Percentiles rank a stretch among this genome's conserved stretches.
These are phyloP conservation scores for Kurtzmaniella cleridarum DNA, from an alignment of 805 yeast genomes.

Conservation along the genomic window DNA sequence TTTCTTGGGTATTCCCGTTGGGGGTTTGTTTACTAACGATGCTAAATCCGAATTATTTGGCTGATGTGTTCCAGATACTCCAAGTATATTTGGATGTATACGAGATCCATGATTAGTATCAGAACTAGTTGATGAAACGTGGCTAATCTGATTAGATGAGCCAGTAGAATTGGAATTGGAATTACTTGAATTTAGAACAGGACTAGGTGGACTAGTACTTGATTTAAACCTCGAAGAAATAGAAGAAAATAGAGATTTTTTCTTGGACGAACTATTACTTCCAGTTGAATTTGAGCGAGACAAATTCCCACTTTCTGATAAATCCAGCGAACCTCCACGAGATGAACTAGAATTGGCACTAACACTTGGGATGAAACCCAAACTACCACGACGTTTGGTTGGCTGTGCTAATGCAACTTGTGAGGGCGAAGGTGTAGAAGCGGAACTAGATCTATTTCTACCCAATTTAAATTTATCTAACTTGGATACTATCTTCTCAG, in stretches of 20 bases:
- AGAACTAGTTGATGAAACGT: not conserved
- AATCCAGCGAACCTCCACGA: constrained; percentile 11
- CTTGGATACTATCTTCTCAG: constrained; percentile 10
- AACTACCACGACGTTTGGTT: constrained; percentile 9
- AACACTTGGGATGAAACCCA: constrained; percentile 9
- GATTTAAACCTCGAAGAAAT: constrained; percentile 37
- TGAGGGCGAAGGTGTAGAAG: constrained; percentile 9
- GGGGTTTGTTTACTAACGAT: constrained; percentile 19
- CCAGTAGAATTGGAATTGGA: not conserved
- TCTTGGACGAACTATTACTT: constrained; percentile 9
- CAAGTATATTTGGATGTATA: constrained; percentile 1
- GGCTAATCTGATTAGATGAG: constrained; percentile 4
- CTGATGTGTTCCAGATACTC: constrained; percentile 5
- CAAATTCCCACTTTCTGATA: constrained; percentile 13
- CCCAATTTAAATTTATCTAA: constrained; percentile 20
- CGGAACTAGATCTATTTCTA: constrained; percentile 22
- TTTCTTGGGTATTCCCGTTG: constrained; percentile 16
- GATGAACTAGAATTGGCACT: constrained; percentile 9
- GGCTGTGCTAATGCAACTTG: constrained; percentile 5
- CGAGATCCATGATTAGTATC: not conserved
- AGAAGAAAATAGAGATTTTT: constrained; percentile 31
- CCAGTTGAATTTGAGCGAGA: constrained; percentile 11
- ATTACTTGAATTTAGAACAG: constrained; percentile 2
- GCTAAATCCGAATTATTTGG: constrained; percentile 16
- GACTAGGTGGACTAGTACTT: constrained; percentile 5